Percentiles rank a stretch among this genome's conserved stretches.
Conservation (phyloP, 305 asterid species). For the Fraxinus ornus region DNA sequence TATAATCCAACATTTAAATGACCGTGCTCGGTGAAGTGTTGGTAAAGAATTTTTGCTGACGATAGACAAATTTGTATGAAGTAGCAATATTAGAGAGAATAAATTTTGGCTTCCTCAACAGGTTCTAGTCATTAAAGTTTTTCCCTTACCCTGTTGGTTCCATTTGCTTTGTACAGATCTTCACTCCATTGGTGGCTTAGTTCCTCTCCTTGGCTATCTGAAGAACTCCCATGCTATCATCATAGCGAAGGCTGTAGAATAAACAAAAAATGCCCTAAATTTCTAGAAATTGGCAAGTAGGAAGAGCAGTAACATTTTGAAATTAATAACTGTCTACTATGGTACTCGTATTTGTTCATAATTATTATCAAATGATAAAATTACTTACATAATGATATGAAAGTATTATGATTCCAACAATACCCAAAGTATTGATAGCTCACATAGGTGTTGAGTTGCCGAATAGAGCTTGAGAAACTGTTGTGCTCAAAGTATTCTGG, state of each 20-base stretch:
- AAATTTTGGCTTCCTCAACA: not conserved
- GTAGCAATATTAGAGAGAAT: not conserved
- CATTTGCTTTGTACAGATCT: slow-evolving; percentile 49
- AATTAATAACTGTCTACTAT: not conserved
- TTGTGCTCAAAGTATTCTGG: slow-evolving; percentile 78
- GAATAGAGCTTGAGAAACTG: slow-evolving; percentile 86
- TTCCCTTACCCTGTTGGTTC: not conserved
- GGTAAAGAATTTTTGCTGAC: not conserved
- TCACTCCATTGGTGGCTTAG: slow-evolving; percentile 83
- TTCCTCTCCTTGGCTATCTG: slow-evolving; percentile 71
- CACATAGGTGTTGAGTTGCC: slow-evolving; percentile 89
- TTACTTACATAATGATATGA: not conserved
- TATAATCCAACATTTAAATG: not conserved
- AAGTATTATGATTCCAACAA: not conserved
- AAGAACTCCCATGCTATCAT: slow-evolving; percentile 70
- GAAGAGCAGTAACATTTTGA: not conserved
- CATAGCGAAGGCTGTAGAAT: slow-evolving; percentile 87
- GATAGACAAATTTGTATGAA: not conserved
- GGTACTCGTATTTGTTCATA: not conserved
- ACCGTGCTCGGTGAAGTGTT: not conserved
- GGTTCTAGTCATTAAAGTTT: not conserved
- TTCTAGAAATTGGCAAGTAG: not conserved
- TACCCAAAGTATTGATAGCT: slow-evolving; percentile 22
- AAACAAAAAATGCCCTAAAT: not conserved
- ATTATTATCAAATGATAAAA: not conserved